phyloP scores from a whole-genome alignment of 208 protist genomes.

The Acanthamoeba triangularis region DNA sequence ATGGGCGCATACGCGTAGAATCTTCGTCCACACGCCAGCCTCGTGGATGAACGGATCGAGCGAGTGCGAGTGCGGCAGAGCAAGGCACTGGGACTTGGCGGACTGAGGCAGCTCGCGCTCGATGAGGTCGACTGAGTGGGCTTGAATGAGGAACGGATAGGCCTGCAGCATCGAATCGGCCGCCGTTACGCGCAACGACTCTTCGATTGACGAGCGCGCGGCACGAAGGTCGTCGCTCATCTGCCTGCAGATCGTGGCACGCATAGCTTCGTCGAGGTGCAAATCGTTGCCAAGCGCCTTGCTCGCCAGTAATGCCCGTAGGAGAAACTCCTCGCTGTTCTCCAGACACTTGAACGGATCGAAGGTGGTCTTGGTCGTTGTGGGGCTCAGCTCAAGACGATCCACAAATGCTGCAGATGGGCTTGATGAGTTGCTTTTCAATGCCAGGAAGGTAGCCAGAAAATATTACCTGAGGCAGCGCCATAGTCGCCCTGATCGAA shows the following conservation, averaged over 20 bases:
- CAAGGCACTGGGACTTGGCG: background rate
- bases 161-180: conserved; percentile 34
- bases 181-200: background rate
- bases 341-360: conserved; percentile 31
- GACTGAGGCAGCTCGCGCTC: conserved; percentile 18
- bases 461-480: conserved; percentile 18
- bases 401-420: background rate
- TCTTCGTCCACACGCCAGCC: conserved; percentile 58
- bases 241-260: background rate
- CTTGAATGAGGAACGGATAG: conserved; percentile 60
- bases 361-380: background rate
- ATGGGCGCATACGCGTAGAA: background rate
- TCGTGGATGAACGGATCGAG: conserved; percentile 59
- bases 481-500: conserved; percentile 64
- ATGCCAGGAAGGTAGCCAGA: background rate
- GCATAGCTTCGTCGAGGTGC: conserved; percentile 8
- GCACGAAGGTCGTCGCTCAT: background rate
- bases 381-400: background rate
- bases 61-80: background rate
- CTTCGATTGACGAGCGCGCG: background rate
- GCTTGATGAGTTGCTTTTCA: background rate
- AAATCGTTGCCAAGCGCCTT: conserved; percentile 41
- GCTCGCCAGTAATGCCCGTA: conserved; percentile 14
- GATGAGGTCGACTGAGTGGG: conserved; percentile 15
- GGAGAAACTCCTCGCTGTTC: background rate